Evolutionary conservation across 2,329 filamentous ascomycete genomes (phyloP).

Genomic region (Leptoxyphium fumago): DNA sequence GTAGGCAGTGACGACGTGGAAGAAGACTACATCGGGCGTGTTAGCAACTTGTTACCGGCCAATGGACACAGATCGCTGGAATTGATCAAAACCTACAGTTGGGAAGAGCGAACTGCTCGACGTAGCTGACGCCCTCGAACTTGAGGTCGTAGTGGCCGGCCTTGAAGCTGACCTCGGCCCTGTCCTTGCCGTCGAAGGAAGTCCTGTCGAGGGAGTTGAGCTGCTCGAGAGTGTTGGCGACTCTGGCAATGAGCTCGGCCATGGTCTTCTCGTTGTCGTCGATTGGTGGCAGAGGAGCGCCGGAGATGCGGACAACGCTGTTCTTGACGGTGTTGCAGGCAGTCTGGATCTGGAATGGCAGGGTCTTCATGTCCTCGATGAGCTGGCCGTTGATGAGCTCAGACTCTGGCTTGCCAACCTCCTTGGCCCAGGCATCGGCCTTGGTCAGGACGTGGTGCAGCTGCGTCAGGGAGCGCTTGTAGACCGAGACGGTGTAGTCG

Average conservation of each 20-base stretch:
- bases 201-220: conserved; percentile 30
- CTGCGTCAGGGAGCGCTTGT: conserved; percentile 29
- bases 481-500: conserved; percentile 22
- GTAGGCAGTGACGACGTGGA: conserved; percentile 47
- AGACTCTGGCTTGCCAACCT: conserved; percentile 21
- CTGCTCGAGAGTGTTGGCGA: conserved; percentile 33
- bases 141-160: conserved; percentile 20
- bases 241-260: conserved; percentile 31
- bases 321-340: conserved; percentile 29
- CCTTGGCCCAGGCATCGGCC: conserved; percentile 26
- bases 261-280: conserved; percentile 36
- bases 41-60: neutral
- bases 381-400: conserved; percentile 29
- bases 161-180: conserved; percentile 24
- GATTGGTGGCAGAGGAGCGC: conserved; percentile 18
- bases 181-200: conserved; percentile 30
- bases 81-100: conserved; percentile 23
- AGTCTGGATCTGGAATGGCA: conserved; percentile 35
- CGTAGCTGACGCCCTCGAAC: conserved; percentile 32
- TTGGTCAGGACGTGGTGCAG: conserved; percentile 30
- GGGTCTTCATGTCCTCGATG: conserved; percentile 34
- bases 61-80: no score
- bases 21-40: conserved; percentile 31
- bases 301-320: conserved; percentile 25
- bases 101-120: conserved; percentile 36